These are phyloP conservation scores for Prunus fruticosa DNA, from an alignment of 306 rosid genomes.

Conservation along the genomic window DNA sequence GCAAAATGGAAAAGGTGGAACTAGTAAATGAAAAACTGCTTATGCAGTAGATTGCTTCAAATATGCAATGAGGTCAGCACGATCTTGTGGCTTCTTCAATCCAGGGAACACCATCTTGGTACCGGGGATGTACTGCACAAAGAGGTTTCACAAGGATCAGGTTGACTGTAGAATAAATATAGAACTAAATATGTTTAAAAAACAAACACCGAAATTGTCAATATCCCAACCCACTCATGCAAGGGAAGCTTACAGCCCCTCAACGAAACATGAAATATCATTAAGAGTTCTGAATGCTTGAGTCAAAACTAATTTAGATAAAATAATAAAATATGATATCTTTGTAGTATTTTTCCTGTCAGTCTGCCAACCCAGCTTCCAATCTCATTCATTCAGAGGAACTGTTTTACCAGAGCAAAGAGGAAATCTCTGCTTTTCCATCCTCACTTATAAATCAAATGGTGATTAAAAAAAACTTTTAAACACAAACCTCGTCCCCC, in stretches of 20 bases:
- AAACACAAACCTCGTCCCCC: neutral
- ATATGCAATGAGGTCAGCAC: constrained; percentile 90
- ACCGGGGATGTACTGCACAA: constrained; percentile 88
- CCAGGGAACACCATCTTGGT: constrained; percentile 99
- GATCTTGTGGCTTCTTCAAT: constrained; percentile 92
- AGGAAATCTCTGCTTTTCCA: too few species aligned
- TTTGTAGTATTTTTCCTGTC: neutral
- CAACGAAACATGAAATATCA: neutral
- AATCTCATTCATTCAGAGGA: neutral
- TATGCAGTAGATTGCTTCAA: constrained; percentile 77
- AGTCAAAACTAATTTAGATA: neutral
- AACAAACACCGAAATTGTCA: neutral
- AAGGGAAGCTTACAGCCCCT: neutral
- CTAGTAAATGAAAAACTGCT: constrained; percentile 2
- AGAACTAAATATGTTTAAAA: neutral
- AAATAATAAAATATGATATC: neutral
- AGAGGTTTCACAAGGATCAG: constrained; percentile 2
- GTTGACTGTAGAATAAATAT: neutral
- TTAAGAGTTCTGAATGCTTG: neutral
- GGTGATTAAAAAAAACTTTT: too few species aligned
- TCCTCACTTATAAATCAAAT: neutral
- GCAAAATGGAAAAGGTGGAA: constrained; percentile 35
- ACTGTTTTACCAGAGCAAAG: neutral
- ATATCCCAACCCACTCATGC: neutral
- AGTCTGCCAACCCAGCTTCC: neutral